phyloP scores from a whole-genome alignment of 2,329 filamentous ascomycete genomes.

The Aspergillus uvarum region DNA sequence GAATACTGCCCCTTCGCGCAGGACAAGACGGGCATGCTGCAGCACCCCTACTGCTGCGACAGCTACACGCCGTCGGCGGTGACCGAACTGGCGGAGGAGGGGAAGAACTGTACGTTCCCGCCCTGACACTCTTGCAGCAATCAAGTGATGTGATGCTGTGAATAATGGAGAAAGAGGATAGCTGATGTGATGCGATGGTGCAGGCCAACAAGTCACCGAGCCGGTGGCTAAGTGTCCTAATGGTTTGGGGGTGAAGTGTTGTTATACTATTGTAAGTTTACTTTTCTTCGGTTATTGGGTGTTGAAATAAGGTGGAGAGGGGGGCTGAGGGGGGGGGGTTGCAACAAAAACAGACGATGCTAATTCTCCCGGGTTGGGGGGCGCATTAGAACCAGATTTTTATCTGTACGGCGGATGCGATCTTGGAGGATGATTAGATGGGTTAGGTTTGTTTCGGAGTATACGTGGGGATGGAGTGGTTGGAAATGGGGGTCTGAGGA shows the following conservation, averaged over 20 bases:
- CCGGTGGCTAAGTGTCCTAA: constrained; percentile 28
- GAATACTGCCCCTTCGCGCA: constrained; percentile 27
- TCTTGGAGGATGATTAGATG: constrained; percentile 19
- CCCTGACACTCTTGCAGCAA: too few species aligned
- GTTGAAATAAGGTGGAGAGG: neutral
- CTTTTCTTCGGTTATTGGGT: neutral
- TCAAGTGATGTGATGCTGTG: neutral
- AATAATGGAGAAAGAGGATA: neutral
- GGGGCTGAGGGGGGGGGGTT: too few species aligned
- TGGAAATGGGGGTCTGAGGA: neutral
- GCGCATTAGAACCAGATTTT: constrained; percentile 22
- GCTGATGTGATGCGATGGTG: constrained; percentile 10
- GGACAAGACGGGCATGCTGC: constrained; percentile 28
- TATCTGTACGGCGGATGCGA: constrained; percentile 29
- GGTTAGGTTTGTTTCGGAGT: neutral
- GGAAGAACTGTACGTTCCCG: constrained; percentile 24
- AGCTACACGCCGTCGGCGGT: constrained; percentile 18
- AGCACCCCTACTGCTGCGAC: constrained; percentile 33
- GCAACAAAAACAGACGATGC: neutral
- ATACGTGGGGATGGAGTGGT: neutral
- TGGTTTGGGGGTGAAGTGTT: constrained; percentile 25
- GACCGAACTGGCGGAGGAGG: constrained; percentile 24
- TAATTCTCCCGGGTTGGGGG: neutral
- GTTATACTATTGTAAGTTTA: constrained; percentile 31
- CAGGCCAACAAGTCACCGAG: constrained; percentile 20